These are phyloP conservation scores for Emmonsia crescens DNA, from an alignment of 2,329 filamentous ascomycete genomes.

Conservation along the genomic window DNA sequence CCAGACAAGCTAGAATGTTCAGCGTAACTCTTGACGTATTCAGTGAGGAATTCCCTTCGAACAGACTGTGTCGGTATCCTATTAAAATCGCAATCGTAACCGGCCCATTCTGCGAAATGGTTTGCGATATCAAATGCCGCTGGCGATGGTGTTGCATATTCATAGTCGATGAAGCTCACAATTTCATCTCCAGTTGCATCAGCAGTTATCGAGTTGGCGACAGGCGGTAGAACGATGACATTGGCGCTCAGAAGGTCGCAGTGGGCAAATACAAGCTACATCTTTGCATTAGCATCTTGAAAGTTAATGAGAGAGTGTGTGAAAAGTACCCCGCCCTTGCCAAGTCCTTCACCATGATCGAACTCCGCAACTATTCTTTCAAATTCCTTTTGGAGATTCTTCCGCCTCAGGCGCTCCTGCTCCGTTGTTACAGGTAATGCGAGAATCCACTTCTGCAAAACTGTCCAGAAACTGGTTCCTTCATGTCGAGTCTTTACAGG, in stretches of 20 bases:
- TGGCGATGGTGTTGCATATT: conserved; percentile 89
- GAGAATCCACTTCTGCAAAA: conserved; percentile 90
- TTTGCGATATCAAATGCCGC: conserved; percentile 95
- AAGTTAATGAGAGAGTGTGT: conserved; percentile 5
- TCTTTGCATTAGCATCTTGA: conserved; percentile 4
- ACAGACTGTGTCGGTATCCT: conserved; percentile 68
- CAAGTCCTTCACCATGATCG: conserved; percentile 66
- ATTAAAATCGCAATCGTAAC: conserved; percentile 86
- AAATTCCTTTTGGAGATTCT: conserved; percentile 62
- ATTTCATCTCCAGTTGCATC: conserved; percentile 35
- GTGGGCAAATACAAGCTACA: conserved; percentile 78
- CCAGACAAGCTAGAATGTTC: conserved; percentile 32
- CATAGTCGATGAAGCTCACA: conserved; percentile 92
- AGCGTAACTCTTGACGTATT: conserved; percentile 72
- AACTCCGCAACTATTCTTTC: conserved; percentile 58
- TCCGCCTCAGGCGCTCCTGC: conserved; percentile 56
- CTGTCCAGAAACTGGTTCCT: conserved; percentile 83
- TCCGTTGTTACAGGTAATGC: conserved; percentile 67
- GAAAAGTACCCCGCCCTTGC: conserved; percentile 54
- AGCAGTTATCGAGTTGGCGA: conserved; percentile 19
- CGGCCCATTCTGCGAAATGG: conserved; percentile 97
- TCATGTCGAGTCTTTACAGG: conserved; percentile 54
- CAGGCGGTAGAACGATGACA: conserved; percentile 63
- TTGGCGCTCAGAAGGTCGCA: conserved; percentile 95
- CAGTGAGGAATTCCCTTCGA: conserved; percentile 67